A percentile compares a stretch with the other conserved stretches of the same genome.
Evolutionary conservation across 495 filamentous ascomycete species (phyloP).

Genomic region (Aspergillus kassunensis): DNA sequence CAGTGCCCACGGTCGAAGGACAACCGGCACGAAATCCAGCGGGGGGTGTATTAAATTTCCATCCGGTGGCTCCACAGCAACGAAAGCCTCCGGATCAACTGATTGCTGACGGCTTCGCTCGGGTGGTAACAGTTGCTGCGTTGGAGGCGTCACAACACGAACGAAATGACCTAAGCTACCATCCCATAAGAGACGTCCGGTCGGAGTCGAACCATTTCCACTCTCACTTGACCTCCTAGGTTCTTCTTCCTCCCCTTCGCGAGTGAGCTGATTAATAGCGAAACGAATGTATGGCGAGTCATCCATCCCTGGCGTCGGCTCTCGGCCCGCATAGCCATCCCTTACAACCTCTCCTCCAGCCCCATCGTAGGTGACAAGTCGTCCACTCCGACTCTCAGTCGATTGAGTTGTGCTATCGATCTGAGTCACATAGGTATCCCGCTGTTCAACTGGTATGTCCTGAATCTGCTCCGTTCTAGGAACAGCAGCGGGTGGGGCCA

Average conservation of each 20-base stretch:
- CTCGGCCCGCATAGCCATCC: constrained; percentile 33
- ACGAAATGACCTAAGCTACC: constrained; percentile 47
- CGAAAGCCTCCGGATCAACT: constrained; percentile 47
- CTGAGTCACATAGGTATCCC: constrained; percentile 24
- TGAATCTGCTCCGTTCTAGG: constrained; percentile 21
- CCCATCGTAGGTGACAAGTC: constrained; percentile 28
- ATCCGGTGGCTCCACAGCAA: constrained; percentile 46
- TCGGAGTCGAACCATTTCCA: constrained; percentile 41
- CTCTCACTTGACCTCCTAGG: constrained; percentile 30
- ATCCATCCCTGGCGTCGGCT: constrained; percentile 60
- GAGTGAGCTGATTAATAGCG: constrained; percentile 68
- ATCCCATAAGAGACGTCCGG: constrained; percentile 50
- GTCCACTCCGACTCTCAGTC: constrained; percentile 29
- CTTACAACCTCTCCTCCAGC: constrained; percentile 28
- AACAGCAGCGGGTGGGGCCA: constrained; percentile 19
- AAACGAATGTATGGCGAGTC: constrained; percentile 69
- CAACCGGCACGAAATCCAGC: constrained; percentile 61
- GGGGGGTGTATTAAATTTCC: constrained; percentile 47
- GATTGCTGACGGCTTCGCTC: constrained; percentile 26
- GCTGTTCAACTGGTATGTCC: constrained; percentile 11
- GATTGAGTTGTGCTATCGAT: constrained; percentile 33
- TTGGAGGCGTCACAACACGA: constrained; percentile 19
- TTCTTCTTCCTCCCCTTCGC: constrained; percentile 53
- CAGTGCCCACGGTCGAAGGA: constrained; percentile 61
- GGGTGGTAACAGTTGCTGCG: constrained; percentile 8